Base-by-base conservation (phyloP, 768 basidiomycete genomes). In the Multifurca ochricompacta region DNA sequence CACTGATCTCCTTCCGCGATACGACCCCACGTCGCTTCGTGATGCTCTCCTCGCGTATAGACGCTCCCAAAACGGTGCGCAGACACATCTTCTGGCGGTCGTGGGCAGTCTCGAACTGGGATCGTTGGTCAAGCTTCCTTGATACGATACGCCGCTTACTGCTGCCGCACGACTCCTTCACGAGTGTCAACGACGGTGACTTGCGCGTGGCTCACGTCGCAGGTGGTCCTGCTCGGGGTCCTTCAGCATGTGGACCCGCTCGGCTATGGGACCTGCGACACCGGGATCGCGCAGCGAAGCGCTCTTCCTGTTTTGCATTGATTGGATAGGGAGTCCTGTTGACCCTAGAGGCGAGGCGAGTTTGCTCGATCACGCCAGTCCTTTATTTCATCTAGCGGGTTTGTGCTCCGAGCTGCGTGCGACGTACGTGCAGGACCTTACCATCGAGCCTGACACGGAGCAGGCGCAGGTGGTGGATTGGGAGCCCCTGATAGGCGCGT, bases 11-110 rank as follows among this genome's bases (percentile, higher is more conserved):
- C 7, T 57, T 57, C 45, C 39, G 51, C 6, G 56, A 57, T 14
- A 51, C 50, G 19, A 47, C 56, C 5, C 56, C 51, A 8, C 56
- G 56, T 1, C 56, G 56, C 6, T 57, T 57, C 45, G 45, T 48
- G 27, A 9, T 42, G 10, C 56, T 57, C n/a, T 9, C 42, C 3
- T 27, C 25, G 11, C 50, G 28, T 23, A 48, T 57, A 39, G 50
- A 52, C n/a, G 56, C 45, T 1, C 56, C 50, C 6, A 11, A 32
- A 11, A 57, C 56, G 1, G 50, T 57, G 27, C 56, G 56, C 32
- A 34, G 45, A 25, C 44, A 41, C 34, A 39, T 57, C 39, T 52
- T 52, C 40, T 57, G 56, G 56, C 56, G 51, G 11, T 23, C 28
- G 5, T 57, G 56, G 56, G 51, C 56, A 7, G 50, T 57, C 6